Conservation (phyloP, 495 filamentous ascomycete genomes). For the Lophiostoma macrostomum region DNA sequence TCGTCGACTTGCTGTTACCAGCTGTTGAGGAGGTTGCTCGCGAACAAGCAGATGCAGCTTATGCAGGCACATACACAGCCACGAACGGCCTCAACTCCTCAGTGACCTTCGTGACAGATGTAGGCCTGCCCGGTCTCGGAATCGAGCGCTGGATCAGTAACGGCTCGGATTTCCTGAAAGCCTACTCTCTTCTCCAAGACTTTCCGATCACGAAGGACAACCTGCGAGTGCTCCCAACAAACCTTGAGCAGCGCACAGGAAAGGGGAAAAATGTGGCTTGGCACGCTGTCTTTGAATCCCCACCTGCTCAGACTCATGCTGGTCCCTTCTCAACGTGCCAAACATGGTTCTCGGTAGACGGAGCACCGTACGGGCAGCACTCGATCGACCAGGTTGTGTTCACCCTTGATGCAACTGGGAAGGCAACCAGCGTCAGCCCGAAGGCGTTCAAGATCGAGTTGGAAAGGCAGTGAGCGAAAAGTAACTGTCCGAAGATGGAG, state of each 20-base stretch:
- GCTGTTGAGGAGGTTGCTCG: slow-evolving; percentile 47
- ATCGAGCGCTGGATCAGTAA: slow-evolving; percentile 51
- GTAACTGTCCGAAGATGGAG: too few species aligned
- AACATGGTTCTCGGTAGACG: slow-evolving; percentile 51
- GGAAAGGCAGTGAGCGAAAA: slow-evolving; percentile 10
- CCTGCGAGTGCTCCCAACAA: slow-evolving; percentile 52
- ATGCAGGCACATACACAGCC: slow-evolving; percentile 45
- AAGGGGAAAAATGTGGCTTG: slow-evolving; percentile 42
- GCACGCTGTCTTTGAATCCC: slow-evolving; percentile 46
- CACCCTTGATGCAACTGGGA: slow-evolving; percentile 41
- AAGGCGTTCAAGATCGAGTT: slow-evolving; percentile 42
- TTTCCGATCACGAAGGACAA: slow-evolving; percentile 31
- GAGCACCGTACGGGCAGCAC: slow-evolving; percentile 42
- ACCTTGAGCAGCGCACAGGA: slow-evolving; percentile 4
- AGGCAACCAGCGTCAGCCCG: slow-evolving; percentile 45
- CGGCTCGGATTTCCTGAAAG: slow-evolving; percentile 45
- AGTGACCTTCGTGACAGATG: slow-evolving; percentile 42
- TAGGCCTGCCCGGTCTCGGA: slow-evolving; percentile 45
- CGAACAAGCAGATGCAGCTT: slow-evolving; percentile 45
- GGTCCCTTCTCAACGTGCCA: slow-evolving; percentile 40
- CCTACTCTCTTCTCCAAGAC: slow-evolving; percentile 17
- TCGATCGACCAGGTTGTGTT: slow-evolving; percentile 55
- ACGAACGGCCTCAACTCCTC: slow-evolving; percentile 26
- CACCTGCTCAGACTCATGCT: slow-evolving; percentile 25
- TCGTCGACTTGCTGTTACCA: slow-evolving; percentile 41